Evolutionary conservation across 352 stramenopile species (phyloP).

Genomic region (Pythium sukuiense): DNA sequence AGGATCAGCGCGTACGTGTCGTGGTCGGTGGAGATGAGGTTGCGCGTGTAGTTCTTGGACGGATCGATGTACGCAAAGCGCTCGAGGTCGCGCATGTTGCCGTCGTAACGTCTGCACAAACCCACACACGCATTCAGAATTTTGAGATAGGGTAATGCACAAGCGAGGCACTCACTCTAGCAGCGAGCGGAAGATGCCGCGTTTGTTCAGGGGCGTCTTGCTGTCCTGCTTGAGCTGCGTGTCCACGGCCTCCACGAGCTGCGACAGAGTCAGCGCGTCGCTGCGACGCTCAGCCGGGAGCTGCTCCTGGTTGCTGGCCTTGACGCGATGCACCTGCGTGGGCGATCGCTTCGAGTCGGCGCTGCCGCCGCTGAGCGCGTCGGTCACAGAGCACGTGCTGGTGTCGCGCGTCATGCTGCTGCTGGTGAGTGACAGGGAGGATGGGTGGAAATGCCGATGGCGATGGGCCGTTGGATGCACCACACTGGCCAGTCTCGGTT

Average conservation of each 20-base stretch:
- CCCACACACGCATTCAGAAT: no score
- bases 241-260: conserved; percentile 51
- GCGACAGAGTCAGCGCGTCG: conserved; percentile 29
- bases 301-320: conserved; percentile 13
- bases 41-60: conserved; percentile 88
- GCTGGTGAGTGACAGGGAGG: neutral
- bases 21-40: conserved; percentile 88
- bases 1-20: conserved; percentile 91
- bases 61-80: conserved; percentile 71
- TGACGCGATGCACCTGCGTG: conserved; percentile 12
- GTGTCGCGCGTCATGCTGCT: conserved; percentile 22
- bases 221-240: conserved; percentile 35
- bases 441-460: conserved; percentile 1
- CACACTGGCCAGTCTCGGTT: no score
- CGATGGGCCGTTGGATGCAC: neutral
- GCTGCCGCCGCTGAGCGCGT: neutral
- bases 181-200: conserved; percentile 33
- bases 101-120: conserved; percentile 34
- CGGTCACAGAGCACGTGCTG: conserved; percentile 19
- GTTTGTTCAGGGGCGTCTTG: conserved; percentile 41
- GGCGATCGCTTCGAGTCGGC: conserved; percentile 16
- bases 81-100: conserved; percentile 47
- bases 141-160: no score
- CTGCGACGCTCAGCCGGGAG: neutral
- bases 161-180: conserved; percentile 36